A percentile compares a stretch with the other conserved stretches of the same genome.
These are phyloP conservation scores for Phyllosticta ampelicida DNA, from an alignment of 2,329 filamentous ascomycete genomes.

Conservation along the genomic window DNA sequence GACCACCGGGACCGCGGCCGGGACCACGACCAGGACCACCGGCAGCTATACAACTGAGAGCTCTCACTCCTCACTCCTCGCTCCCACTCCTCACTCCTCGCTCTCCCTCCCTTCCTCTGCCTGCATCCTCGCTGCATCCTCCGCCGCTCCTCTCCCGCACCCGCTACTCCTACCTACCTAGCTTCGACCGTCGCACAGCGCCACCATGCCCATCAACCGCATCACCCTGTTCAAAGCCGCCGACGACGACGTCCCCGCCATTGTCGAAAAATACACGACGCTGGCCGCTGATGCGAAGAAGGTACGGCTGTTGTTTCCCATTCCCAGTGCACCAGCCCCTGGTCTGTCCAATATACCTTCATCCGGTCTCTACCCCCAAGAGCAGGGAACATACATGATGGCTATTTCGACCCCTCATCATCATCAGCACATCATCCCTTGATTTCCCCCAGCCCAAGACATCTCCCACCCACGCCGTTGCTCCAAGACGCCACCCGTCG, in stretches of 20 bases:
- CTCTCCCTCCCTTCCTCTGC: not conserved
- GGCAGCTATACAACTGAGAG: too few relatives aligned
- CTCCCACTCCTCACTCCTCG: not conserved
- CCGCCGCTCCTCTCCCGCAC: not conserved
- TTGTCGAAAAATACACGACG: constrained; percentile 23
- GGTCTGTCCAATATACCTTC: not conserved
- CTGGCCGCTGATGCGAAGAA: constrained; percentile 24
- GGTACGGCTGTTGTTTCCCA: constrained; percentile 15
- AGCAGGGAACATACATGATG: not conserved
- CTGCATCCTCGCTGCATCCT: constrained; percentile 2
- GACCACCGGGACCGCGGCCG: too few relatives aligned
- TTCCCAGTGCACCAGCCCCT: not conserved
- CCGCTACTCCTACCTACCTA: not conserved
- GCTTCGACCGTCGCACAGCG: constrained; percentile 1
- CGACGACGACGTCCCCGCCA: constrained; percentile 21
- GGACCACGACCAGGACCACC: too few relatives aligned
- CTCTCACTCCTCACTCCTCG: too few relatives aligned
- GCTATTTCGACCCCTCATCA: not conserved
- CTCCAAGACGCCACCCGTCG: not conserved
- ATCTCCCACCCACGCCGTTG: not conserved
- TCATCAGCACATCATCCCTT: not conserved
- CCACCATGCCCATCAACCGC: constrained; percentile 23
- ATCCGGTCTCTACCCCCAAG: not conserved
- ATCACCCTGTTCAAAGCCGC: constrained; percentile 29
- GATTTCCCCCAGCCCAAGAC: not conserved